Percentiles rank a stretch among this genome's conserved stretches.
Conservation (phyloP, 2,329 filamentous ascomycete genomes). For the Paecilomyces dactylethromorphus region DNA sequence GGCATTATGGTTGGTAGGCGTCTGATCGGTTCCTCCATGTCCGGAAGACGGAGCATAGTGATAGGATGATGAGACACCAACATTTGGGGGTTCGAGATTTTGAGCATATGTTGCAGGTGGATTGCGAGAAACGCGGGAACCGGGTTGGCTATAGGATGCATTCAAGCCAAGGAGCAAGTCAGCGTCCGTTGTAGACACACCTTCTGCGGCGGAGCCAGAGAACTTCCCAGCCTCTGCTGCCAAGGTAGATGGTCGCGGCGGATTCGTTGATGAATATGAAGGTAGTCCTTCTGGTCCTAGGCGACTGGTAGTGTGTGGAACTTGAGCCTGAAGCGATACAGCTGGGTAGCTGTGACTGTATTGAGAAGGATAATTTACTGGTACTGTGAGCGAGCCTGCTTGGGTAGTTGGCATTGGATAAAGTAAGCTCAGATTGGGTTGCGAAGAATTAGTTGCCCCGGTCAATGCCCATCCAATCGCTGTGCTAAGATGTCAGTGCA, state of each 20-base stretch:
- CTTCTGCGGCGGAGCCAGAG: conserved; percentile 34
- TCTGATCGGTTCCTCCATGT: conserved; percentile 9
- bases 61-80: conserved; percentile 17
- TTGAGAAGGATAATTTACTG: conserved; percentile 23
- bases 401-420: conserved; percentile 55
- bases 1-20: conserved; percentile 8
- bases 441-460: conserved; percentile 78
- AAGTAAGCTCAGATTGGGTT: conserved; percentile 73
- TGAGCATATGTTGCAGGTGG: conserved; percentile 18
- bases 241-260: conserved; percentile 13
- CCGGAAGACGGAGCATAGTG: conserved; percentile 9
- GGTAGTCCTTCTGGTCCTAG: conserved; percentile 27
- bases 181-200: conserved; percentile 21
- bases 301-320: conserved; percentile 11
- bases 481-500: conserved; percentile 30
- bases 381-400: conserved; percentile 14
- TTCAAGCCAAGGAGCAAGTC: conserved; percentile 45
- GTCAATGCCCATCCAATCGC: conserved; percentile 82
- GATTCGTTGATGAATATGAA: conserved; percentile 17
- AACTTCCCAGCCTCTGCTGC: conserved; percentile 16
- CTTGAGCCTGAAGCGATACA: conserved; percentile 13
- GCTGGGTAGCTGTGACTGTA: conserved; percentile 22
- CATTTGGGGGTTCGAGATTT: conserved; percentile 11
- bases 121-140: conserved; percentile 14
- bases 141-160: conserved; percentile 33